Evolutionary conservation across 2,329 filamentous ascomycete species (phyloP).

Genomic region (Ophiosphaerella korrae): DNA sequence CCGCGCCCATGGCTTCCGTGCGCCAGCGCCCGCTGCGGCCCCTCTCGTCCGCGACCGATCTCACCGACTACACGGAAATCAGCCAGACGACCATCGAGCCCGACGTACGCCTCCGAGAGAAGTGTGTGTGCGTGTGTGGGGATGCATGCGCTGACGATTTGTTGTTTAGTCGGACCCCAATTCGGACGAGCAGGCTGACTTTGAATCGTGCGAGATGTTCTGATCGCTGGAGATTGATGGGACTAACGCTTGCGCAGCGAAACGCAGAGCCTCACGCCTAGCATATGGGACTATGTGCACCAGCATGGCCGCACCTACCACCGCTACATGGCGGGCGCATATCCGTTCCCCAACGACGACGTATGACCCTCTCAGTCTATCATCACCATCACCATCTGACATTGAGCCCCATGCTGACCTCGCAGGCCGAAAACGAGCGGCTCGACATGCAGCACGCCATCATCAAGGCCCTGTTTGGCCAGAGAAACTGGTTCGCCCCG

Average conservation of each 20-base stretch:
- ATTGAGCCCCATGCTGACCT: neutral
- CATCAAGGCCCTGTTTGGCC: conserved; percentile 43
- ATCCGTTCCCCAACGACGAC: conserved; percentile 47
- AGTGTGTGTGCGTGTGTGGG: neutral
- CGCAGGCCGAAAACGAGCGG: conserved; percentile 45
- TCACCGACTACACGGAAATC: conserved; percentile 24
- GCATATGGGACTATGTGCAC: conserved; percentile 46
- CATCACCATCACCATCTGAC: conserved; percentile 17
- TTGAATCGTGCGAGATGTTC: conserved; percentile 32
- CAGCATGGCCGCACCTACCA: conserved; percentile 51
- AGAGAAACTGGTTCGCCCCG: conserved; percentile 46
- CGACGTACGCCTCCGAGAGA: conserved; percentile 14
- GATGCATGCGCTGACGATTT: conserved; percentile 18
- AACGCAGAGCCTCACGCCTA: conserved; percentile 46
- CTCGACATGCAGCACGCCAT: conserved; percentile 48
- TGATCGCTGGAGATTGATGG: no score
- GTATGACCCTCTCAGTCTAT: conserved; percentile 23
- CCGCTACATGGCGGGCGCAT: conserved; percentile 46
- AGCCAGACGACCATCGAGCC: conserved; percentile 21
- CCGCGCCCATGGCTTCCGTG: conserved; percentile 17
- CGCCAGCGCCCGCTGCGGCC: conserved; percentile 15
- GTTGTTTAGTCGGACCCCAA: conserved; percentile 36
- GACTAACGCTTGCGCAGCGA: conserved; percentile 35
- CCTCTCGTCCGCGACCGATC: conserved; percentile 26
- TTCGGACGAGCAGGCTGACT: conserved; percentile 38